Base-by-base conservation (phyloP, 331 rosid species). In the Rhamnella rubrinervis region DNA sequence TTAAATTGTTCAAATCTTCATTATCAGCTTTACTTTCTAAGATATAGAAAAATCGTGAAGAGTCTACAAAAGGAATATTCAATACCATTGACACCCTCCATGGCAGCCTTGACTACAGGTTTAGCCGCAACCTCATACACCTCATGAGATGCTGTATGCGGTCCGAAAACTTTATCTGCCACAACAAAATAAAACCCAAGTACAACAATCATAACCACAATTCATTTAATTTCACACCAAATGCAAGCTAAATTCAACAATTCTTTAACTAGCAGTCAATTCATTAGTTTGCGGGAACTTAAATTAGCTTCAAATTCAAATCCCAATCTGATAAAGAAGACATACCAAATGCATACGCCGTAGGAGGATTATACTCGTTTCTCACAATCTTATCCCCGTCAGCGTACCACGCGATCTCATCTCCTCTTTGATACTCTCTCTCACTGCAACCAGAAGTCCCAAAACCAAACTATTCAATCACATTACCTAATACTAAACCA, bases 41-140 rank as follows among this genome's bases (percentile, higher is more conserved):
- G 18, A 61, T 55, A 8, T 19, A 21, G 35, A 31, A 31, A 40
- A 55, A 25, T 18, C 66, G 57, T 19, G 20, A 57, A 58, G 50
- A 50, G 35, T 51, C 26, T 37, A 6, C 19, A 41, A 52, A 40
- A 61, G 68, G 72, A 56, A 60, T 5, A 74, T 23, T 66, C 0
- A 85, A 58, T 88, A 95, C 99, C 99, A 75, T 89, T 91, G 81
- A 91, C 83, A 67, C 99, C 99, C 76, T 95, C 99, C 99, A 95
- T 95, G 65, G 99, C 96, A 78, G 96, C 88, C 81, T 87, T 95
- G 60, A 95, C 96, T 5, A 95, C 96, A 55, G 99, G 99, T 75
- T 83, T 95, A 14, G 97, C 97, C 6, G 99, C 99, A 28, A 91
- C 96, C 75, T 95, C 99, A 65, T 95, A 95, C 65, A 95, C 99